Evolutionary conservation across 495 filamentous ascomycete genomes (phyloP).

Genomic region (Hypomontagnella monticulosa): DNA sequence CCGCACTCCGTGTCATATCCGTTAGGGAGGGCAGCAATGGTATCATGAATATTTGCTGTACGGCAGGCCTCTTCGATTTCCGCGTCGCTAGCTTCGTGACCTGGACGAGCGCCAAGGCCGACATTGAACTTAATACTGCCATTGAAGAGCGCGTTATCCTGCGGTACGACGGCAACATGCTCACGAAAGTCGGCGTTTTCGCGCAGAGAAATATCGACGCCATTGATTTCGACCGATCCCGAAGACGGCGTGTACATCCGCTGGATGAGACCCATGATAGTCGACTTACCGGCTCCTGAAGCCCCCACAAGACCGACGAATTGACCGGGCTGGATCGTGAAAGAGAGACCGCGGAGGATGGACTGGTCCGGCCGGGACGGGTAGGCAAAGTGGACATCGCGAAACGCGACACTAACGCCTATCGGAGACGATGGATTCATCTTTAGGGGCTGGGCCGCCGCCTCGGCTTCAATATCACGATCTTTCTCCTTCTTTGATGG

Average conservation of each 20-base stretch:
- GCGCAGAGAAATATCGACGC: constrained; percentile 57
- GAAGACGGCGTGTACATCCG: constrained; percentile 59
- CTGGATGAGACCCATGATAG: constrained; percentile 58
- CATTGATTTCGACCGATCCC: constrained; percentile 61
- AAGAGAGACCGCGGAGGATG: constrained; percentile 61
- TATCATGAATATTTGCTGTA: constrained; percentile 49
- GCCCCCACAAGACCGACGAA: constrained; percentile 68
- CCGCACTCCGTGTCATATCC: constrained; percentile 65
- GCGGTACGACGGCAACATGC: constrained; percentile 58
- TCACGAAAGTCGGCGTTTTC: constrained; percentile 58
- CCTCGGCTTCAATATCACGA: constrained; percentile 47
- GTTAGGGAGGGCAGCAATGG: constrained; percentile 59
- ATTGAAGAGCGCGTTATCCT: constrained; percentile 62
- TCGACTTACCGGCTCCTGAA: constrained; percentile 68
- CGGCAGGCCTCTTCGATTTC: constrained; percentile 60
- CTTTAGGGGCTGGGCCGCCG: constrained; percentile 46
- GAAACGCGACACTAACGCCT: constrained; percentile 57
- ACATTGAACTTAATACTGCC: constrained; percentile 62
- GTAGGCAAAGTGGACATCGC: constrained; percentile 68
- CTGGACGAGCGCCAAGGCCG: constrained; percentile 53
- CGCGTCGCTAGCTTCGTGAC: constrained; percentile 49
- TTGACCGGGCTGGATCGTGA: constrained; percentile 66
- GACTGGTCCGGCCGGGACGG: constrained; percentile 57
- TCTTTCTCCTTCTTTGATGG: constrained; percentile 3
- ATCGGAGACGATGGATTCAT: background rate